A percentile compares a stretch with the other conserved stretches of the same genome.
phyloP scores from a whole-genome alignment of 1,139 yeast species.

The Entelexis paramagnoliae region DNA sequence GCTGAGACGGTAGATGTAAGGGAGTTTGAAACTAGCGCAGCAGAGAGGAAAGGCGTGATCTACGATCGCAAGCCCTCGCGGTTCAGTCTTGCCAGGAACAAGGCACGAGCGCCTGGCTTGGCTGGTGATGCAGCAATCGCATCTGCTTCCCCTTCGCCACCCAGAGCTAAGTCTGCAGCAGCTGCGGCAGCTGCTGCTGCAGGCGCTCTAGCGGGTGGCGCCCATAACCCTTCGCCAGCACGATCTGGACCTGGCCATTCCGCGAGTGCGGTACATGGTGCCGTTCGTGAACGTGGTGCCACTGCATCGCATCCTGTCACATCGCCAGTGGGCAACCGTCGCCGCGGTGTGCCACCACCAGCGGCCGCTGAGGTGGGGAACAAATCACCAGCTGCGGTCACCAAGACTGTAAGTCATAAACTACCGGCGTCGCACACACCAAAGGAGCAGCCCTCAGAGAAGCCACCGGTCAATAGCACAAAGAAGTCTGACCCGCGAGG shows the following conservation, averaged over 20 bases:
- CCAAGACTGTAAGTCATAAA: background rate
- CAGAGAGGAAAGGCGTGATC: slow-evolving; percentile 20
- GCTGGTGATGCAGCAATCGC: background rate
- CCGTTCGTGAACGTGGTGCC: background rate
- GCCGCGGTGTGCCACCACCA: background rate
- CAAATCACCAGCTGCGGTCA: background rate
- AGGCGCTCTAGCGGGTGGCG: slow-evolving; percentile 13
- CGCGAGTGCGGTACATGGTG: background rate
- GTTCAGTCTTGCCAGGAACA: slow-evolving; percentile 28
- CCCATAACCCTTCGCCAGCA: background rate
- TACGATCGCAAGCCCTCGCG: slow-evolving; percentile 26
- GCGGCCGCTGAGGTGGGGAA: background rate
- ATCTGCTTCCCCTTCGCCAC: background rate
- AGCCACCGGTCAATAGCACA: background rate
- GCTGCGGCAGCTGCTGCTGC: slow-evolving; percentile 19
- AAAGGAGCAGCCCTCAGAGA: background rate
- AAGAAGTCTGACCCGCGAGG: background rate
- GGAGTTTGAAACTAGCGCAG: slow-evolving; percentile 26
- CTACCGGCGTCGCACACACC: background rate
- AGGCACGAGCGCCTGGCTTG: slow-evolving; percentile 1
- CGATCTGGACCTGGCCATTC: background rate
- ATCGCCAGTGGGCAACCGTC: background rate
- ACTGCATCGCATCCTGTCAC: background rate
- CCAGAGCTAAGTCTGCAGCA: background rate
- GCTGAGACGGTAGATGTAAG: slow-evolving; percentile 31